Evolutionary conservation across 768 basidiomycete genomes (phyloP).

Genomic region (Agrocybe praecox): DNA sequence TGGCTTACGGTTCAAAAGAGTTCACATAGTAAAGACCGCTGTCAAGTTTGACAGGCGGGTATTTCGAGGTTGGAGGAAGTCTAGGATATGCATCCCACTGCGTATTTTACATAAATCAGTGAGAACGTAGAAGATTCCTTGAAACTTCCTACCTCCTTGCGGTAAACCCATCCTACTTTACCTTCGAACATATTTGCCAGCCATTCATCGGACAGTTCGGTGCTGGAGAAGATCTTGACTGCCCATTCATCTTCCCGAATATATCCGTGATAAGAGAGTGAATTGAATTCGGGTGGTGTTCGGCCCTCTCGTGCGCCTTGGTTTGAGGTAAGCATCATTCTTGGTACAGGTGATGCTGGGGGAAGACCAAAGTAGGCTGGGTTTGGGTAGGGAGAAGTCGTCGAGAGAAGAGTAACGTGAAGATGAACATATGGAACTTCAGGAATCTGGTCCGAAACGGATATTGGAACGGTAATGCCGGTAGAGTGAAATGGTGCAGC

Average conservation of each 20-base stretch:
- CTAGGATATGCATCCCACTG: conserved; percentile 85
- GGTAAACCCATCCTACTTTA: conserved; percentile 76
- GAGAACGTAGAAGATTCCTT: neutral
- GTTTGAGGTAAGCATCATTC: conserved; percentile 72
- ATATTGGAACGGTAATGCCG: conserved; percentile 50
- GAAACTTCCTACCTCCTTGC: conserved; percentile 64
- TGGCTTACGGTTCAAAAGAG: conserved; percentile 82
- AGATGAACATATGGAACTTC: conserved; percentile 79
- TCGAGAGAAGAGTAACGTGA: conserved; percentile 89
- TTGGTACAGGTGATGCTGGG: conserved; percentile 48
- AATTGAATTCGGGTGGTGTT: conserved; percentile 81
- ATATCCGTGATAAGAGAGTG: conserved; percentile 76
- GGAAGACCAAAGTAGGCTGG: conserved; percentile 71
- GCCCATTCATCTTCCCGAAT: conserved; percentile 61
- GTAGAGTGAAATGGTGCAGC: conserved; percentile 85
- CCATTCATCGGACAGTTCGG: conserved; percentile 68
- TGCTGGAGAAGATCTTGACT: conserved; percentile 87
- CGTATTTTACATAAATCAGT: neutral
- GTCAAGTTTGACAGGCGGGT: conserved; percentile 80
- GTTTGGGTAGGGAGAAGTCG: conserved; percentile 61
- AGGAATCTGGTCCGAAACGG: conserved; percentile 57
- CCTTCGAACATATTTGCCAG: conserved; percentile 63
- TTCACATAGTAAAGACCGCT: conserved; percentile 89
- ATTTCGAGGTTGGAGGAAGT: conserved; percentile 63
- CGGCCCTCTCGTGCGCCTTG: conserved; percentile 46